Evolutionary conservation across 2,329 filamentous ascomycete species (phyloP), one percentile per base, ranked within the genome.

Genomic region (Penicillium palitans): DNA sequence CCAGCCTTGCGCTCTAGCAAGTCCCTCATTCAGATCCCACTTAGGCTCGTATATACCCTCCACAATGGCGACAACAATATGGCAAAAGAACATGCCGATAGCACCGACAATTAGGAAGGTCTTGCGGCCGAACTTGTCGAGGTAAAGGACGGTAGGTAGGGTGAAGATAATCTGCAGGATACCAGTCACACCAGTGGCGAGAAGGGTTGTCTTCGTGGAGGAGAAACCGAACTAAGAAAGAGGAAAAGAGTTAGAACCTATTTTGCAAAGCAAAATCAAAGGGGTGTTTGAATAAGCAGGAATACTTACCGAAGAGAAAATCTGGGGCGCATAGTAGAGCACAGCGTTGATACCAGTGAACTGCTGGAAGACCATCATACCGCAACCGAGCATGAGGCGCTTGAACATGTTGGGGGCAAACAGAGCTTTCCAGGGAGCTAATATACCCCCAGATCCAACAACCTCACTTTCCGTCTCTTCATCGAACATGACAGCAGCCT

Each of bases 401-500:
- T 68, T 67, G 35, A 69, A 49, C 67, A 70, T 70, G 56, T 69
- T 68, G 12, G 65, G 64, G 3, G 65, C 64, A 48, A 69, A 69
- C n/a, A 69, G 57, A n/a, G 65, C 64, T 57, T 69, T 69, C 66
- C 66, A 69, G 5, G 67, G 66, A 27, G 66, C 66, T 7, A 65
- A 15, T 7, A 29, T 49, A 12, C 66, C 67, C 12, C 61, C 65
- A 12, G 27, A 4, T 9, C 60, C 61, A 35, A 69, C 49, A 17
- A 60, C 25, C 48, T 89, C 86, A 0, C 84, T 83, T 10, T 88
- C 80, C 0, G 84, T 85, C 35, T 86, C 83, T 75, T 92, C 90
- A 74, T 93, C 90, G 64, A 93, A 95, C 19, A 90, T 73, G 0
- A 86, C 87, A 71, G 91, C 88, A 0, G 90, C 89, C 72, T 90